These are phyloP conservation scores for Didymella segeticola DNA, from an alignment of 2,329 filamentous ascomycete genomes.

Conservation along the genomic window DNA sequence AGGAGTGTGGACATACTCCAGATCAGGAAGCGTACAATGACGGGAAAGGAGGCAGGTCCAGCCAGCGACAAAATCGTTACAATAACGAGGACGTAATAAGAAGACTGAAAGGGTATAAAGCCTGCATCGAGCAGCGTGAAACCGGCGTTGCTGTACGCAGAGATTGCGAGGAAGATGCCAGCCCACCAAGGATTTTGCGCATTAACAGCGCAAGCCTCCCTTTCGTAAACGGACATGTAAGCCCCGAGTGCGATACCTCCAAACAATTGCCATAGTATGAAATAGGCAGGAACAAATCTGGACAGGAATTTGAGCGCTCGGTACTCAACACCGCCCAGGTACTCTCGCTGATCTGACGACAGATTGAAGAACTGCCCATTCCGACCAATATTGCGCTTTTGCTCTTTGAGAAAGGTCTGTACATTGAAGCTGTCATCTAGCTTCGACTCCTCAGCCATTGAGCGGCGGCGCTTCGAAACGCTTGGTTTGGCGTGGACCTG, in stretches of 20 bases:
- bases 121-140: slow-evolving; percentile 30
- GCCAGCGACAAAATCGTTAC: slow-evolving; percentile 29
- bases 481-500: slow-evolving; percentile 24
- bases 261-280: slow-evolving; percentile 29
- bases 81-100: slow-evolving; percentile 26
- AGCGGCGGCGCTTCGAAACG: slow-evolving; percentile 24
- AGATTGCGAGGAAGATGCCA: slow-evolving; percentile 23
- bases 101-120: slow-evolving; percentile 29
- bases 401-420: slow-evolving; percentile 30
- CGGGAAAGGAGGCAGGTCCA: slow-evolving; percentile 27
- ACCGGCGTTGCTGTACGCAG: slow-evolving; percentile 29
- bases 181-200: slow-evolving; percentile 30
- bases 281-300: slow-evolving; percentile 26
- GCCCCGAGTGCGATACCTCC: slow-evolving; percentile 30
- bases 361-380: slow-evolving; percentile 31
- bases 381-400: slow-evolving; percentile 30
- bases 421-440: slow-evolving; percentile 27
- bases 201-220: slow-evolving; percentile 27
- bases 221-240: slow-evolving; percentile 28
- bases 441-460: slow-evolving; percentile 23
- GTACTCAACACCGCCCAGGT: slow-evolving; percentile 31
- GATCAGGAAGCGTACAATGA: slow-evolving; percentile 27
- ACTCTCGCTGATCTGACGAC: slow-evolving; percentile 30
- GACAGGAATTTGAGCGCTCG: slow-evolving; percentile 31
- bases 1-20: slow-evolving; percentile 28